phyloP scores from a whole-genome alignment of 2,329 filamentous ascomycete species.

The Phialemoniopsis sp. region DNA sequence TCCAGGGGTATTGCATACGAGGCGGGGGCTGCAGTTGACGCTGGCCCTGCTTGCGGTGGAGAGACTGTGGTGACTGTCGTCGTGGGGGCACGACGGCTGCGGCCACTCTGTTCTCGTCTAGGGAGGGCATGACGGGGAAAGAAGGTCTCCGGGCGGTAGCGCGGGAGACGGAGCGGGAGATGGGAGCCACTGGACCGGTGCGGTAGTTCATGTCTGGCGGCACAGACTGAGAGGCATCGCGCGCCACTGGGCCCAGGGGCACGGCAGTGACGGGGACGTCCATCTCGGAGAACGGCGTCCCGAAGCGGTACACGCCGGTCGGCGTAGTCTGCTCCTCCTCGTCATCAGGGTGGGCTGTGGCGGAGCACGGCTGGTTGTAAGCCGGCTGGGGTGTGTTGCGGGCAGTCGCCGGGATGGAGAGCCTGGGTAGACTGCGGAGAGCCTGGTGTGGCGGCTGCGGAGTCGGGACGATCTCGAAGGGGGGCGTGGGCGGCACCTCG shows the following conservation, averaged over 20 bases:
- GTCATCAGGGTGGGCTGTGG: conserved; percentile 1
- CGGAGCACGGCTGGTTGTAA: too few relatives aligned
- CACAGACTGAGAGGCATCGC: conserved; percentile 83
- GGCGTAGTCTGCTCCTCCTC: conserved; percentile 37
- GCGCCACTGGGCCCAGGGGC: conserved; percentile 65
- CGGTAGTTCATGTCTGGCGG: conserved; percentile 90
- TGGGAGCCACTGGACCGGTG: conserved; percentile 27
- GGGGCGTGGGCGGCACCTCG: conserved; percentile 65
- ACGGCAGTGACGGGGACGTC: conserved; percentile 79
- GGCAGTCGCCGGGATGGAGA: conserved; percentile 48
- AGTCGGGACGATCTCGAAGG: conserved; percentile 59
- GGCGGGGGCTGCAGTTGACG: conserved; percentile 47
- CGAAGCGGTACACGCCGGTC: conserved; percentile 66
- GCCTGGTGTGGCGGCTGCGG: conserved; percentile 38
- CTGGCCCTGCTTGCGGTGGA: conserved; percentile 14
- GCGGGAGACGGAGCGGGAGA: conserved; percentile 45
- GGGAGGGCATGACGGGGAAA: conserved; percentile 62
- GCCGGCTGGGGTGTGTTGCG: not conserved
- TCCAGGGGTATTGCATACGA: conserved; percentile 53
- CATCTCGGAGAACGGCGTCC: conserved; percentile 87
- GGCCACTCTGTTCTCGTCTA: conserved; percentile 59
- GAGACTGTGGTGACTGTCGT: not conserved
- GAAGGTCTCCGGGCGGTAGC: conserved; percentile 62
- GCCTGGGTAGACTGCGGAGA: conserved; percentile 56
- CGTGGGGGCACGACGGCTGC: conserved; percentile 19